Base-by-base conservation (phyloP, 148 eudicot genomes). In the Diospyros lotus region DNA sequence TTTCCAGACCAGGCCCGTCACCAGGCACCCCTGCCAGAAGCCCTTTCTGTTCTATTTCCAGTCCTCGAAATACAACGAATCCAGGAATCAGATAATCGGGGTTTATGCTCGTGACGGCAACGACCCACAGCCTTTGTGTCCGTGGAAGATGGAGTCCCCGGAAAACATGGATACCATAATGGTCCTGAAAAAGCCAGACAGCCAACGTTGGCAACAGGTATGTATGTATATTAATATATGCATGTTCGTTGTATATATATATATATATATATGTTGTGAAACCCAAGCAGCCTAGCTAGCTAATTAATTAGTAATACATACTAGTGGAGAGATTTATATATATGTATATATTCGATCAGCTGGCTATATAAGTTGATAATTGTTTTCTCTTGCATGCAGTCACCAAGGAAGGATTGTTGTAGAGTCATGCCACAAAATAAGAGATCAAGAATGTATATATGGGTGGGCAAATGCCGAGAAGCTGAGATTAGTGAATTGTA, bases 401-500 rank as follows among this genome's bases (percentile, higher is more conserved):
- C 86, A 61, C 86, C 86, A 53, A 77, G 86, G 58, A 80, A 81
- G 58, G 86, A 84, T 68, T 84, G 86, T 63, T 84, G 86, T 68
- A 80, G 84, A 80, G 64, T 84, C 64, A 50, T 77, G 79, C 86
- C 79, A 59, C 66, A 83, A 55, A 75, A 54, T n/a, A 77, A 58
- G 42, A 75, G 40, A 2, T 73, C 88, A 72, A 73, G 63, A 48
- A 67, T 87, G 82, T 74, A 80, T 38, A 55, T 89, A 77, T 80
- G 83, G 86, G 89, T 89, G 66, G 86, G 86, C 11, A 79, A 72
- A 40, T 89, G 93, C 76, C 73, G 79, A 71, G 53, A 68, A 55
- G 87, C 83, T 28, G 93, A 87, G 76, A 50, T 87, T 38, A 82
- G 83, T 74, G 89, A 82, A 79, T 75, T 82, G 64, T 83, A 84